Evolutionary conservation across 805 yeast genomes (phyloP), one percentile per base, ranked within the genome.

Genomic region (Saturnispora sanitii): DNA sequence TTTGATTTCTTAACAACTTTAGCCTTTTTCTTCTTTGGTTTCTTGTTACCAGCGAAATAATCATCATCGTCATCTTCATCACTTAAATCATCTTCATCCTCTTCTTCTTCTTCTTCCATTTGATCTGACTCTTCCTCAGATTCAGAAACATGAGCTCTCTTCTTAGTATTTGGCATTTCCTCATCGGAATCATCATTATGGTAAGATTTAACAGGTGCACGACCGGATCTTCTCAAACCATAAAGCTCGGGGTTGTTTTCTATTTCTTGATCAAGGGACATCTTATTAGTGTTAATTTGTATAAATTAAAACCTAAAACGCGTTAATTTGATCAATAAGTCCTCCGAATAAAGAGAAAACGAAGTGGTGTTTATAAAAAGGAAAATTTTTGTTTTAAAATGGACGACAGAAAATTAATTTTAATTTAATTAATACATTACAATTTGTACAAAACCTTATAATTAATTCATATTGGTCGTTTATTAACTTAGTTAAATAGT

Each of bases 241-340:
- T 83, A 83, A n/a, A 83, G 66, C 54, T 82, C 94, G 1, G 94
- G 94, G 56, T 82, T 78, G 38, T 66, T 71, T 41, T 73, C 66
- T 15, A 79, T 72, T 44, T 79, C 87, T 6, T 53, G 42, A 23
- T 49, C 46, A 15, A 57, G 37, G 13, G 53, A 44, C 55, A 52
- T 54, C 7, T 12, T 30, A 8, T n/a, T 18, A 19, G 30, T 27
- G 16, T n/a, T 27, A 27, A 7, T 27, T 27, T 6, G 9, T 22
- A 22, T 6, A 6, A 22, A 22, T 22, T 22, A 22, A 9, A 22
- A 22, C 25, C 6, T 22, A 9, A 6, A 22, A 6, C 9, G 9
- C 9, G 9, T 22, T 22, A 6, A 12, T 27, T 9, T 27, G 9
- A 23, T 23, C 26, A 7, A 23, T 23, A 11, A 28, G 16, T 28